These are phyloP conservation scores for Plasmodium ovale DNA, from an alignment of 169 alveolate genomes.

Conservation along the genomic window DNA sequence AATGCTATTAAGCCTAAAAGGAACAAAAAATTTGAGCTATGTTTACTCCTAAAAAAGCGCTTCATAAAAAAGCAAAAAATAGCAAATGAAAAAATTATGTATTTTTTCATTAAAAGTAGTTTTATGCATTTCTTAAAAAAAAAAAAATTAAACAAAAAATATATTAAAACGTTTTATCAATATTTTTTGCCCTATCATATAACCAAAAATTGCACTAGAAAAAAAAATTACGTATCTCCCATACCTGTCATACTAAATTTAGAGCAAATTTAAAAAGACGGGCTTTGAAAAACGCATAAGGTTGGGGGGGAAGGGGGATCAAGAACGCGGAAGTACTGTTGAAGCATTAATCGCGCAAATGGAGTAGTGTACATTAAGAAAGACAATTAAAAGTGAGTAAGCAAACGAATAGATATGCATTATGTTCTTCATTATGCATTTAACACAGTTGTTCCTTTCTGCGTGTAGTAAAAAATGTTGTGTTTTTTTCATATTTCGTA, in stretches of 20 bases:
- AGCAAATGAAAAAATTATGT: constrained; percentile 42
- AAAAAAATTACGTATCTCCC: constrained; percentile 73
- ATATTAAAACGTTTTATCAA: constrained; percentile 61
- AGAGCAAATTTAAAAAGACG: neutral
- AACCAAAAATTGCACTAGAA: constrained; percentile 55
- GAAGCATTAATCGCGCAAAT: too few species aligned
- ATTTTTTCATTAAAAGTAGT: constrained; percentile 49
- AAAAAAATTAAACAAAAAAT: constrained; percentile 16
- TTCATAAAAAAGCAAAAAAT: constrained; percentile 39
- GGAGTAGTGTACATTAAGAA: too few species aligned
- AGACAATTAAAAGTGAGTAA: too few species aligned
- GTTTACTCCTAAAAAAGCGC: constrained; percentile 21
- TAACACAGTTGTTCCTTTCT: too few species aligned
- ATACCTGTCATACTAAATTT: constrained; percentile 10
- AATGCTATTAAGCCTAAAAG: neutral
- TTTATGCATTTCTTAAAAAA: constrained; percentile 13
- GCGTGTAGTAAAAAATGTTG: too few species aligned
- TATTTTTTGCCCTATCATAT: constrained; percentile 69
- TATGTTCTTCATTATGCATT: too few species aligned
- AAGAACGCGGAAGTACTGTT: too few species aligned
- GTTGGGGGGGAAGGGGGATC: too few species aligned
- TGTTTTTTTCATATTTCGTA: too few species aligned
- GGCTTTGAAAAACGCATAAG: too few species aligned
- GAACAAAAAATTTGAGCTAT: constrained; percentile 33
- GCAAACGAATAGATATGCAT: too few species aligned